These are phyloP conservation scores for Chalciporus sphaerocephalus DNA, from an alignment of 768 basidiomycete genomes.

Conservation along the genomic window DNA sequence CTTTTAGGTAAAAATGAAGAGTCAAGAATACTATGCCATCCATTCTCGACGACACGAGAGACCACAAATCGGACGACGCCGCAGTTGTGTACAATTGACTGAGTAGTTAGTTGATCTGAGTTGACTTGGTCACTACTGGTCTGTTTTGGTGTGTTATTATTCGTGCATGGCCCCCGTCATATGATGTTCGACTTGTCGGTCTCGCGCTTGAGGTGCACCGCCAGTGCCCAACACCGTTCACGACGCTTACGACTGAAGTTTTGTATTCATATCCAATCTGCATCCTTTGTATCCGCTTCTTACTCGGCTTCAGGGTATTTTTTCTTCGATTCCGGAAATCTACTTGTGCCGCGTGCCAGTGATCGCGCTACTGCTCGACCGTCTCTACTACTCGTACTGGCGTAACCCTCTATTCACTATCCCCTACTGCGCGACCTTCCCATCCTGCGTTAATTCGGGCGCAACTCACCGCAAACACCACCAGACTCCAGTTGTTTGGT, in stretches of 20 bases:
- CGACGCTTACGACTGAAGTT: conserved; percentile 27
- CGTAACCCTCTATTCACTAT: neutral
- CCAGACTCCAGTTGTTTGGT: conserved; percentile 6
- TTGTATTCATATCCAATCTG: conserved; percentile 24
- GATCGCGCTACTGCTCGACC: conserved; percentile 8
- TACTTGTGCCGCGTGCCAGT: neutral
- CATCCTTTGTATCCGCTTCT: conserved; percentile 1
- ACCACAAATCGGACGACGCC: too few relatives aligned
- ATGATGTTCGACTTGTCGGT: conserved; percentile 21
- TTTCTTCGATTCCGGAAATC: conserved; percentile 2
- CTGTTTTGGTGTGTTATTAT: conserved; percentile 28
- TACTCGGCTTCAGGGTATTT: neutral
- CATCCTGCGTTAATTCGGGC: neutral
- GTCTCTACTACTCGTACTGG: conserved; percentile 4
- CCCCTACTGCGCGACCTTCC: neutral
- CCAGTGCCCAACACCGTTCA: conserved; percentile 13
- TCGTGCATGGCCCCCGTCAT: neutral
- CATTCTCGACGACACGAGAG: too few relatives aligned
- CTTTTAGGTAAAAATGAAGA: too few relatives aligned
- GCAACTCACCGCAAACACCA: neutral
- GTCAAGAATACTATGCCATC: too few relatives aligned
- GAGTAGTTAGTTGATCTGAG: too few relatives aligned
- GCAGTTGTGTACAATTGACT: too few relatives aligned
- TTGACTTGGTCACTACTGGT: neutral
- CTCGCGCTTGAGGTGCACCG: conserved; percentile 2